phyloP scores from a whole-genome alignment of 441 rosid species.

The Bruguiera hainesii region DNA sequence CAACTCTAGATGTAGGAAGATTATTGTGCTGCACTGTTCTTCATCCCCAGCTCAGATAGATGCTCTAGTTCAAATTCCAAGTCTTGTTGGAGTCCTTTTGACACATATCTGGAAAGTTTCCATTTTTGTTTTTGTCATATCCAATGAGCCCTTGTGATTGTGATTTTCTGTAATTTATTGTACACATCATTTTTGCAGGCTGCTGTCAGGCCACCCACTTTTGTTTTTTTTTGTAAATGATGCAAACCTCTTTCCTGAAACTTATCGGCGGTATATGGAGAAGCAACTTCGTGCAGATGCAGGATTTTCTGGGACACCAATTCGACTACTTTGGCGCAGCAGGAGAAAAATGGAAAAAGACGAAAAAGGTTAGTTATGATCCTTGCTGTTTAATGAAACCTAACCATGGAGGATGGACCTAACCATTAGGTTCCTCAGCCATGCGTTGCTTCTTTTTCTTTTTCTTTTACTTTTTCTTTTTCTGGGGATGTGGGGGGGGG shows the following conservation, averaged over 20 bases:
- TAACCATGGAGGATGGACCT: no score
- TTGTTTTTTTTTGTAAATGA: conserved; percentile 95
- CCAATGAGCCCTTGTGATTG: neutral
- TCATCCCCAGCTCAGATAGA: no score
- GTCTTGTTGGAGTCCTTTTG: no score
- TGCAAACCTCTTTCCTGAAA: conserved; percentile 80
- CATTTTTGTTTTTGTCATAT: neutral
- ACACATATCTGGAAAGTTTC: no score
- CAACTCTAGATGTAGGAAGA: neutral
- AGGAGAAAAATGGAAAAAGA: conserved; percentile 67
- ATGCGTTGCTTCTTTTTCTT: no score
- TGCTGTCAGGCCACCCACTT: conserved; percentile 90
- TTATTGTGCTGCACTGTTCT: no score
- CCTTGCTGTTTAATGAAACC: neutral
- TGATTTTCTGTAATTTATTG: neutral
- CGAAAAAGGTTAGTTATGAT: conserved; percentile 39
- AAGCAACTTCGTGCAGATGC: conserved; percentile 85
- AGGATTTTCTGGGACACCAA: conserved; percentile 93
- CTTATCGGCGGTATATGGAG: conserved; percentile 89
- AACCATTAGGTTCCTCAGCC: no score
- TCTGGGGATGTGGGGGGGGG: no score
- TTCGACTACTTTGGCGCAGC: conserved; percentile 89
- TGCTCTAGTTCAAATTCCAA: no score
- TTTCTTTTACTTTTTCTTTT: no score
- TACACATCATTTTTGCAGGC: conserved; percentile 52